Evolutionary conservation across 139 green algal species (phyloP), one percentile per base, ranked within the genome.

Genomic region (Tetraselmis striata): DNA sequence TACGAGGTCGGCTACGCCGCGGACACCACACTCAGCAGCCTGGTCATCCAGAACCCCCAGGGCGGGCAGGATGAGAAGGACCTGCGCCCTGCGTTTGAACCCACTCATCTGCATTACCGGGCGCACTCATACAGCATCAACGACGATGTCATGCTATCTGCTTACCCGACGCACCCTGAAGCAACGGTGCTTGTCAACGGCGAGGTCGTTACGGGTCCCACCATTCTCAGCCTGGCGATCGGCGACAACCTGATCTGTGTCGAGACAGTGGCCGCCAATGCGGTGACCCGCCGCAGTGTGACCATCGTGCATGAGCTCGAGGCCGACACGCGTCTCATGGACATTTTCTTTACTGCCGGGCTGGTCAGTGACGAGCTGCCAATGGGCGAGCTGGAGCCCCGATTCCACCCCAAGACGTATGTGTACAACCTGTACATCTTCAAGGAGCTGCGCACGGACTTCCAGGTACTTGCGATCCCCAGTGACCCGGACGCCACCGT

Each of bases 321-420:
- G 5, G 58, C 80, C 2, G 80, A 83, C 80, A 83, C 80, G 22
- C 30, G 45, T 11, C 80, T 83, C 2, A 28, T 79, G 59, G 31
- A 78, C 28, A 30, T 83, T 5, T 30, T 74, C 28, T 31, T 76
- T 29, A 23, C 32, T 1, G 59, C 28, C 77, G 25, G 11, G 45
- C 45, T 67, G 45, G 45, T 67, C 11, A 67, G 45, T 18, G 45
- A 67, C 45, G 45, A 67, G 45, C 45, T 29, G 28, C 24, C 28
- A 2, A n/a, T 28, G 27, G 80, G 59, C 24, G 59, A 24, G 28
- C 26, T 83, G 2, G 30, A 28, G n/a, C 80, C 80, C 22, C 26
- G 24, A 5, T 83, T 83, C n/a, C 28, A 83, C 59, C 80, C 80
- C 11, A 32, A 79, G 59, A 79, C 59, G 30, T 83, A 75, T 59